A percentile compares a stretch with the other conserved stretches of the same genome.
phyloP scores from a whole-genome alignment of 2,329 filamentous ascomycete species.

The Beauveria pseudobassiana region DNA sequence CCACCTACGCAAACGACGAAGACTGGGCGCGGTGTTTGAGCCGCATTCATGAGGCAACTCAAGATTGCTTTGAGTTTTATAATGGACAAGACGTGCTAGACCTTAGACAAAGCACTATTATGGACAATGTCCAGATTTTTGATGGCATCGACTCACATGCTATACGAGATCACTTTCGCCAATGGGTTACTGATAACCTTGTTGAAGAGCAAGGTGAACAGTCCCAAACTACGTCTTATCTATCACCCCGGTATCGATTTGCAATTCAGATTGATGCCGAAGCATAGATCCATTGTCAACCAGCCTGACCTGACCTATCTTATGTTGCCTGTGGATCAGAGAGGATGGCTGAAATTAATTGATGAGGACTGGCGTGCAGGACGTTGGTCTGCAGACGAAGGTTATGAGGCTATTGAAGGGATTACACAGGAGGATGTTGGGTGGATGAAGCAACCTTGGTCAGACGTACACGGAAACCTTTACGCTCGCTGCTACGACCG shows the following conservation, averaged over 20 bases:
- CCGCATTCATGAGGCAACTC: neutral
- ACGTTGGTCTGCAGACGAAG: neutral
- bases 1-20: neutral
- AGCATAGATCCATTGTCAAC: neutral
- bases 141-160: constrained; percentile 1
- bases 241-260: constrained; percentile 4
- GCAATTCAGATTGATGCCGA: constrained; percentile 2
- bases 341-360: constrained; percentile 5
- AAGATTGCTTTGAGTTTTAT: neutral
- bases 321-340: constrained; percentile 4
- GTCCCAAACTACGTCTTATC: constrained; percentile 1
- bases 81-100: constrained; percentile 3
- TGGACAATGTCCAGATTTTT: neutral
- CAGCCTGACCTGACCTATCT: constrained; percentile 3
- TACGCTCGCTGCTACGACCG: neutral
- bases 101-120: neutral
- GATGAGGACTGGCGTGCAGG: neutral
- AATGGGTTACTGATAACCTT: constrained; percentile 1
- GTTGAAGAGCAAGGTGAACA: neutral
- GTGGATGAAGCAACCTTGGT: constrained; percentile 6
- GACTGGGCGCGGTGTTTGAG: neutral
- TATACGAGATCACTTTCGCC: constrained; percentile 1
- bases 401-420: neutral
- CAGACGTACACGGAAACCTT: neutral
- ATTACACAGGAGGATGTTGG: constrained; percentile 4